Evolutionary conservation across 2,329 filamentous ascomycete genomes (phyloP).

Genomic region (Dactylellina parvicollis): DNA sequence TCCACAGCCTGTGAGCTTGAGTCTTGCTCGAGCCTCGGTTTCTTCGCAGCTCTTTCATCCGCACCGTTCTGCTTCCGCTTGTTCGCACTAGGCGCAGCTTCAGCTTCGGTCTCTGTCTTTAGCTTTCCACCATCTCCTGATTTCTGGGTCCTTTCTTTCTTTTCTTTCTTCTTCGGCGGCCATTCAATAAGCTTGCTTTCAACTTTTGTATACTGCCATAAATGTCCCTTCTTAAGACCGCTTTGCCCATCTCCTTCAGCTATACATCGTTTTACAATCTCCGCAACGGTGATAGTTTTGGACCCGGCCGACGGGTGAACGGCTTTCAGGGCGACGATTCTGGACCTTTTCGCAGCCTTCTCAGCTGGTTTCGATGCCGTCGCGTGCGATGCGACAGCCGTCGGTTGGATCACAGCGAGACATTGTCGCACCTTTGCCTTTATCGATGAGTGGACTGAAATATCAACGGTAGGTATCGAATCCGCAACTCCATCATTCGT

Average conservation of each 20-base stretch:
- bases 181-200: constrained; percentile 44
- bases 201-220: constrained; percentile 47
- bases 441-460: constrained; percentile 20
- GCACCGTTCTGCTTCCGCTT: constrained; percentile 34
- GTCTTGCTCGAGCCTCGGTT: constrained; percentile 16
- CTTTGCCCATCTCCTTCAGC: constrained; percentile 1
- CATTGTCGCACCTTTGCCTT: constrained; percentile 40
- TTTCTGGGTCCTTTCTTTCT: background rate
- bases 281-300: constrained; percentile 41
- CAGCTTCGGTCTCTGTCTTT: background rate
- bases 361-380: background rate
- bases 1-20: background rate
- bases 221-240: background rate
- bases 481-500: constrained; percentile 7
- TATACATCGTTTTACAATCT: constrained; percentile 44
- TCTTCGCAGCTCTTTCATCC: constrained; percentile 36
- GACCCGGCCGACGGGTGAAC: constrained; percentile 37
- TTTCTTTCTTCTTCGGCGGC: constrained; percentile 13
- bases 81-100: constrained; percentile 15
- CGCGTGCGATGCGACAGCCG: background rate
- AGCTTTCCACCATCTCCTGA: background rate
- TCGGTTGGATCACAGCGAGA: constrained; percentile 23
- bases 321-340: constrained; percentile 32
- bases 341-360: constrained; percentile 13
- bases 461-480: constrained; percentile 30